A percentile compares a stretch with the other conserved stretches of the same genome.
Conservation (phyloP, 805 yeast genomes). For the Saccharomyces eubayanus region DNA sequence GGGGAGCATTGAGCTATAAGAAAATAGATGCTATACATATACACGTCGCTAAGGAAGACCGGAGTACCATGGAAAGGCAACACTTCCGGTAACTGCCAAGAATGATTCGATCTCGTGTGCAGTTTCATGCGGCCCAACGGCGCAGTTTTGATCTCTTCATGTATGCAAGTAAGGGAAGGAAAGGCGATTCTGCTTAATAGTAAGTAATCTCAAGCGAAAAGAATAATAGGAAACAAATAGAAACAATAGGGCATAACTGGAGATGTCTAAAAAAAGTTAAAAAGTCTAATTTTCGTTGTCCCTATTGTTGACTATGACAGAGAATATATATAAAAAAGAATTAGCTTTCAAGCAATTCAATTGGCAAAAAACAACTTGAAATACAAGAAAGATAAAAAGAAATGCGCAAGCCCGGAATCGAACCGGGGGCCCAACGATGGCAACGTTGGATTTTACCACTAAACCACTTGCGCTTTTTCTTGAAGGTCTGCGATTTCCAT, state of each 20-base stretch:
- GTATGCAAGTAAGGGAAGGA: neutral
- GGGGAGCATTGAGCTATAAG: neutral
- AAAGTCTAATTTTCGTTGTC: too few species aligned
- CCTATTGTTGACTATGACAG: neutral
- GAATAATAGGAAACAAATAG: neutral
- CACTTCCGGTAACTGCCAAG: neutral
- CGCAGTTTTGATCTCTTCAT: neutral
- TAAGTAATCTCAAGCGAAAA: neutral
- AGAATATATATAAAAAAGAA: neutral
- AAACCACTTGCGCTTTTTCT: constrained; percentile 25
- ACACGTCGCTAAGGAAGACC: neutral
- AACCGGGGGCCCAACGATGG: constrained; percentile 77
- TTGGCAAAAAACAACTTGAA: constrained; percentile 35
- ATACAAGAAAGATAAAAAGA: constrained; percentile 7
- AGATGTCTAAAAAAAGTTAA: neutral
- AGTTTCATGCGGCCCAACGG: neutral
- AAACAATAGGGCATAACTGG: neutral
- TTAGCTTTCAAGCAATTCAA: neutral
- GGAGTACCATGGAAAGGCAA: neutral
- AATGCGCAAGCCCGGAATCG: constrained; percentile 65
- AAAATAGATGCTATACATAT: neutral
- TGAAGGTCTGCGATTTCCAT: neutral
- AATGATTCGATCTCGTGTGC: neutral
- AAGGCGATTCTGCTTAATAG: neutral
- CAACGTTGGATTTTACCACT: constrained; percentile 32